A percentile compares a stretch with the other conserved stretches of the same genome.
phyloP scores from a whole-genome alignment of 345 rosid species.

The Acer negundo region DNA sequence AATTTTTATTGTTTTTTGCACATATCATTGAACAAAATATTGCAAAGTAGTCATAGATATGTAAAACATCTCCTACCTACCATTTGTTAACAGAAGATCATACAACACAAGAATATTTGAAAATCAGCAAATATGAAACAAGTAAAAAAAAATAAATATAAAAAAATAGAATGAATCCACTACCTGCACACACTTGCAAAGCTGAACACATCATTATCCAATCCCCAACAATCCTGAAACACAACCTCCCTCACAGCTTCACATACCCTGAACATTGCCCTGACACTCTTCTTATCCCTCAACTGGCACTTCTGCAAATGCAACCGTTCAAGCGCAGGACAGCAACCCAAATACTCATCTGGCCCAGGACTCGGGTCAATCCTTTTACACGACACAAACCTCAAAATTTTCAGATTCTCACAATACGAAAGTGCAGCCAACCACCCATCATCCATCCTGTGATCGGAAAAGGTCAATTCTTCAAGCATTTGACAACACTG shows the following conservation, averaged over 20 bases:
- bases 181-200: slow-evolving; percentile 72
- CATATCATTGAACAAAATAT: background rate
- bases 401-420: slow-evolving; percentile 87
- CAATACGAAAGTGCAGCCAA: slow-evolving; percentile 76
- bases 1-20: background rate
- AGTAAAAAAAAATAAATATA: background rate
- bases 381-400: slow-evolving; percentile 63
- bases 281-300: slow-evolving; percentile 54
- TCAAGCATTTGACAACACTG: slow-evolving; percentile 96
- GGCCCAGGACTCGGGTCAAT: slow-evolving; percentile 80
- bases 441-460: slow-evolving; percentile 96
- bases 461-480: slow-evolving; percentile 78
- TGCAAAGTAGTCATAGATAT: background rate
- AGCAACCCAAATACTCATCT: slow-evolving; percentile 60
- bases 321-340: slow-evolving; percentile 79
- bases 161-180: background rate
- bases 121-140: slow-evolving; percentile 5
- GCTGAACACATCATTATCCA: slow-evolving; percentile 71
- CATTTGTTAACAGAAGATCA: background rate
- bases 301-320: slow-evolving; percentile 80
- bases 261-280: slow-evolving; percentile 75
- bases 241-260: slow-evolving; percentile 69
- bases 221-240: slow-evolving; percentile 92
- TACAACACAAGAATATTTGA: background rate
- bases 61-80: background rate